These are phyloP conservation scores for Serendipita sp. DNA, from an alignment of 768 basidiomycete species.

Conservation along the genomic window DNA sequence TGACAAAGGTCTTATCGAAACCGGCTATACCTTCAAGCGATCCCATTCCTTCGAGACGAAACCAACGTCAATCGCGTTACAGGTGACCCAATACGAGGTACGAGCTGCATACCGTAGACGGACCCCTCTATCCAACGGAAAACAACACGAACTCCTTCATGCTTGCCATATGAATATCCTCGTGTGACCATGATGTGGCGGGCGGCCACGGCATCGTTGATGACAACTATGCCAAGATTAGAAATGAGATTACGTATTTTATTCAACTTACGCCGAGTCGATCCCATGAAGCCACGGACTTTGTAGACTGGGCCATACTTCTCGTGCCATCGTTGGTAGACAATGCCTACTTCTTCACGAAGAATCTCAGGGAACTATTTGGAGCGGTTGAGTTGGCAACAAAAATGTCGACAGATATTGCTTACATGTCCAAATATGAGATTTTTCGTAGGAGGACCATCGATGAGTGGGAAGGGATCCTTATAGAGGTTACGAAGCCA, in stretches of 20 bases:
- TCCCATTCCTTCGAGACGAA: not conserved
- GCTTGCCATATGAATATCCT: not conserved
- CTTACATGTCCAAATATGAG: not conserved
- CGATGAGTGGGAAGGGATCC: constrained; percentile 1
- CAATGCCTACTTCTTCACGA: not conserved
- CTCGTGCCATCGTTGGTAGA: constrained; percentile 5
- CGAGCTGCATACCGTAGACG: not conserved
- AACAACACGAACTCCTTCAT: not conserved
- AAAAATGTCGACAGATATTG: not conserved
- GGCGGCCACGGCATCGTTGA: not conserved
- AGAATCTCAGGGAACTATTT: constrained; percentile 1
- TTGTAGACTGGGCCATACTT: constrained; percentile 2
- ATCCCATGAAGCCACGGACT: not conserved
- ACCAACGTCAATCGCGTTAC: no score
- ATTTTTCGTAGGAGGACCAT: not conserved
- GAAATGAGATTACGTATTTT: not conserved
- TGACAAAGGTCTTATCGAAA: not conserved
- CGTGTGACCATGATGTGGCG: not conserved
- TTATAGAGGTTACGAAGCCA: not conserved
- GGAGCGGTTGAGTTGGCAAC: not conserved
- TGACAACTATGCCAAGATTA: not conserved
- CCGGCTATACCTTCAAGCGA: not conserved
- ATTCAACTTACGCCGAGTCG: not conserved
- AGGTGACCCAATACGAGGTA: no score
- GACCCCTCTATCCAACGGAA: constrained; percentile 5